A percentile compares a stretch with the other conserved stretches of the same genome.
Evolutionary conservation across 2,329 filamentous ascomycete species (phyloP).

Genomic region (Fragosphaeria purpurea): DNA sequence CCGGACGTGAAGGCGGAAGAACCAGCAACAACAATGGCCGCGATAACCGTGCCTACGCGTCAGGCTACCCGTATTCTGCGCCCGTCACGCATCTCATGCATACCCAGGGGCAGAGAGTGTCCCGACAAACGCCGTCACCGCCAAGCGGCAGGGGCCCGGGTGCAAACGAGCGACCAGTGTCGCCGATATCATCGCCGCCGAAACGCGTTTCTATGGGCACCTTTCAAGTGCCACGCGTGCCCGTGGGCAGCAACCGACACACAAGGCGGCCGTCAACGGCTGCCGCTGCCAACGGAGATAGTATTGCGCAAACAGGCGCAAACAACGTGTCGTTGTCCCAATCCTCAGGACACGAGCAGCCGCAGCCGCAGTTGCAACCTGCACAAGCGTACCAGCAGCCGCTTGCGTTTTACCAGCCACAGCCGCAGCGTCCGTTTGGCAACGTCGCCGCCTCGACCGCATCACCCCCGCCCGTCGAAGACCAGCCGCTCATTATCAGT

Average conservation of each 20-base stretch:
- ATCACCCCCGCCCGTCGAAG: conserved; percentile 23
- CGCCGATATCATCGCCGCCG: conserved; percentile 15
- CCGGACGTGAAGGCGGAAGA: not conserved
- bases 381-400: conserved; percentile 6
- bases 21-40: not conserved
- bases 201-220: conserved; percentile 31
- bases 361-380: conserved; percentile 6
- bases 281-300: too few relatives aligned
- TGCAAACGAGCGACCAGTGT: not conserved
- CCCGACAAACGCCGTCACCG: too few relatives aligned
- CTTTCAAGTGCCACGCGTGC: conserved; percentile 32
- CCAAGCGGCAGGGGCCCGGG: not conserved
- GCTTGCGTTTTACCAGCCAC: not conserved
- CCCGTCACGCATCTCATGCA: conserved; percentile 1
- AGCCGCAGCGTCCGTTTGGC: conserved; percentile 13
- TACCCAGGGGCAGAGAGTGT: too few relatives aligned
- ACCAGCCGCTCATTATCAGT: conserved; percentile 51
- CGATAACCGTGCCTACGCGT: not conserved
- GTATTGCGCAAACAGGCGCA: too few relatives aligned
- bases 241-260: conserved; percentile 24
- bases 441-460: conserved; percentile 14
- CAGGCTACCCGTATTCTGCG: conserved; percentile 32
- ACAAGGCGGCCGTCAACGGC: conserved; percentile 2
- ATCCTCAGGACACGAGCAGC: conserved; percentile 8
- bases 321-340: too few relatives aligned